Evolutionary conservation across 2,329 filamentous ascomycete species (phyloP).

Genomic region (Arachnomyces sp.): DNA sequence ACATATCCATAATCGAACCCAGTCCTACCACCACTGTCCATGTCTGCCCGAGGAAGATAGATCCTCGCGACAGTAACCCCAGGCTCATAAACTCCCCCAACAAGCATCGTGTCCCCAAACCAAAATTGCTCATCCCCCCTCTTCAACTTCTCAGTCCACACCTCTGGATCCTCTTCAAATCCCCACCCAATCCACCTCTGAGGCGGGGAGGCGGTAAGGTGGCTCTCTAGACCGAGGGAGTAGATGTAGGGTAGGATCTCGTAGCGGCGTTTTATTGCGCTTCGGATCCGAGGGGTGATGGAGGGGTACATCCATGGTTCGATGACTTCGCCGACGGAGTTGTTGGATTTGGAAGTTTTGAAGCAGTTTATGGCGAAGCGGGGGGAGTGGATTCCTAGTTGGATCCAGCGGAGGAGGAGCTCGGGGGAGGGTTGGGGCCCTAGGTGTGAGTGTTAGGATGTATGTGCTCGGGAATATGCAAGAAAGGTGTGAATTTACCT

Average conservation of each 20-base stretch:
- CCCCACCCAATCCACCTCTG: constrained; percentile 69
- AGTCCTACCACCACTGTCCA: constrained; percentile 14
- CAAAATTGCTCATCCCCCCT: constrained; percentile 64
- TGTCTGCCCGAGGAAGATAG: constrained; percentile 50
- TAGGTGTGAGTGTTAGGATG: constrained; percentile 6
- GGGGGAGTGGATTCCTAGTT: constrained; percentile 60
- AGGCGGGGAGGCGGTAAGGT: constrained; percentile 53
- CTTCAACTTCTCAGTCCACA: constrained; percentile 55
- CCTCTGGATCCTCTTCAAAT: constrained; percentile 56
- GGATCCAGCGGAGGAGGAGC: constrained; percentile 63
- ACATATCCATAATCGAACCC: constrained; percentile 49
- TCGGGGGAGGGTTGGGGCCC: constrained; percentile 60
- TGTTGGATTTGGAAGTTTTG: constrained; percentile 61
- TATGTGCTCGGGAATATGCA: not conserved
- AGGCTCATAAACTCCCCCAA: constrained; percentile 60
- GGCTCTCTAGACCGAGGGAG: constrained; percentile 54
- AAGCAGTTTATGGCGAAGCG: constrained; percentile 72
- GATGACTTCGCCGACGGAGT: constrained; percentile 61
- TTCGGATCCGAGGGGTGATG: constrained; percentile 54
- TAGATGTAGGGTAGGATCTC: constrained; percentile 66
- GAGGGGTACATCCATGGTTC: constrained; percentile 71
- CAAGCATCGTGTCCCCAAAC: constrained; percentile 58
- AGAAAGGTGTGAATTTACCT: constrained; percentile 30
- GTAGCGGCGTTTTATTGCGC: constrained; percentile 61
- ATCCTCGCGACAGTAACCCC: constrained; percentile 47